Evolutionary conservation across 1,284 basidiomycete genomes (phyloP).

Genomic region (Rhizoctonia solani): DNA sequence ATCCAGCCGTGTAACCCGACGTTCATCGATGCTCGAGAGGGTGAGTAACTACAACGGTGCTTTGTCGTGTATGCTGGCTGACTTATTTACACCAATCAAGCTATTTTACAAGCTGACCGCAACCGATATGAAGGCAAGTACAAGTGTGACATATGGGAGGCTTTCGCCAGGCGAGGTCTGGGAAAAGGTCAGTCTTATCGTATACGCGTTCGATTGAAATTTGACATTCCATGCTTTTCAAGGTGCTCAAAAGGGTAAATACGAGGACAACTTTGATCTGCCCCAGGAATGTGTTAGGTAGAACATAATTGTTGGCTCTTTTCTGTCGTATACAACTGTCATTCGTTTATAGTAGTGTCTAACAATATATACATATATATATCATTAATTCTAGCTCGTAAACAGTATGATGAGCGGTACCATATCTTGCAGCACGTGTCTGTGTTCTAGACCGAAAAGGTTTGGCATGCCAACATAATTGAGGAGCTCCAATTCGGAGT

Average conservation of each 20-base stretch:
- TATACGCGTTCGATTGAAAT: neutral
- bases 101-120: constrained; percentile 35
- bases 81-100: neutral
- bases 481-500: neutral
- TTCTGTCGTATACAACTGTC: neutral
- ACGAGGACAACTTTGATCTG: neutral
- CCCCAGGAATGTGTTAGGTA: neutral
- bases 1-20: constrained; percentile 37
- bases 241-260: neutral
- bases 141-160: constrained; percentile 38
- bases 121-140: constrained; percentile 34
- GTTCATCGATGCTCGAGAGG: constrained; percentile 29
- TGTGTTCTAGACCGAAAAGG: neutral
- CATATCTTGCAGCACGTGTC: constrained; percentile 3
- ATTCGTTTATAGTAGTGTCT: neutral
- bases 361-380: no score
- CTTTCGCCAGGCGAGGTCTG: constrained; percentile 36
- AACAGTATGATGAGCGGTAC: no score
- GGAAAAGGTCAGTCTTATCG: neutral
- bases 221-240: neutral
- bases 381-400: no score
- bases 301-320: neutral
- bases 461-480: neutral
- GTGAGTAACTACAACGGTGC: neutral
- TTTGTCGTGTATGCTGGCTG: neutral